A percentile compares a stretch with the other conserved stretches of the same genome.
These are phyloP conservation scores for Plantago major DNA, from an alignment of 257 asterid genomes.

Conservation along the genomic window DNA sequence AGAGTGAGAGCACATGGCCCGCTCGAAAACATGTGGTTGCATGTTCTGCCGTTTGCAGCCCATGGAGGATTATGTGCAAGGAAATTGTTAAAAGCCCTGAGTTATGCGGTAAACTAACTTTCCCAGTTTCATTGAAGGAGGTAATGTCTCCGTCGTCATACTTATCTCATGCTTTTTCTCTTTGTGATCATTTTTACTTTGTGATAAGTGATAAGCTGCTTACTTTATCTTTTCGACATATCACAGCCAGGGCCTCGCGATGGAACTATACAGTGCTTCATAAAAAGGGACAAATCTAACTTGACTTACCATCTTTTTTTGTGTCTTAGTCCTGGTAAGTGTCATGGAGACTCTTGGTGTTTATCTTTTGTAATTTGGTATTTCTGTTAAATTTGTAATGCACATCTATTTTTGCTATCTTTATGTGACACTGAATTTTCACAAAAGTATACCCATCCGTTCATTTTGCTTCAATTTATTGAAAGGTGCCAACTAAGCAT, in stretches of 20 bases:
- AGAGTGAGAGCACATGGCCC: slow-evolving; percentile 93
- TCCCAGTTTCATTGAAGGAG: slow-evolving; percentile 92
- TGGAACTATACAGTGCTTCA: slow-evolving; percentile 90
- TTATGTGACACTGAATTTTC: not conserved
- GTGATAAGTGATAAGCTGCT: not conserved
- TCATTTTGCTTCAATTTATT: too few relatives aligned
- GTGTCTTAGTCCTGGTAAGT: slow-evolving; percentile 89
- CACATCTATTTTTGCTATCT: not conserved
- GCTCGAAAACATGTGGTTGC: slow-evolving; percentile 84
- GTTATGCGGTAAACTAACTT: slow-evolving; percentile 76
- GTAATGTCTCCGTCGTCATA: slow-evolving; percentile 23
- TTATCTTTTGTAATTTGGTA: slow-evolving; percentile 1
- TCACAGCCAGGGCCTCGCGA: slow-evolving; percentile 90
- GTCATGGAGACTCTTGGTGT: slow-evolving; percentile 2
- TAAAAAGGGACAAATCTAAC: slow-evolving; percentile 83
- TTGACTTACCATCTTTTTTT: slow-evolving; percentile 80
- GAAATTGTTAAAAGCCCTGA: slow-evolving; percentile 81
- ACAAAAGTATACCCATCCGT: too few relatives aligned
- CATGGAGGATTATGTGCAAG: slow-evolving; percentile 89
- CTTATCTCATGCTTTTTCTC: too few relatives aligned
- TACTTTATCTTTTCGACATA: slow-evolving; percentile 18
- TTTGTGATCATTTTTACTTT: too few relatives aligned
- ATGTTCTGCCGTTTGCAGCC: slow-evolving; percentile 81
- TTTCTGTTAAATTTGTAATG: not conserved
- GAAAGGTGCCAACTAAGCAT: too few relatives aligned